Evolutionary conservation across 2,329 filamentous ascomycete genomes (phyloP), one percentile per base, ranked within the genome.

Genomic region (Phaeophleospora eucalypticola): DNA sequence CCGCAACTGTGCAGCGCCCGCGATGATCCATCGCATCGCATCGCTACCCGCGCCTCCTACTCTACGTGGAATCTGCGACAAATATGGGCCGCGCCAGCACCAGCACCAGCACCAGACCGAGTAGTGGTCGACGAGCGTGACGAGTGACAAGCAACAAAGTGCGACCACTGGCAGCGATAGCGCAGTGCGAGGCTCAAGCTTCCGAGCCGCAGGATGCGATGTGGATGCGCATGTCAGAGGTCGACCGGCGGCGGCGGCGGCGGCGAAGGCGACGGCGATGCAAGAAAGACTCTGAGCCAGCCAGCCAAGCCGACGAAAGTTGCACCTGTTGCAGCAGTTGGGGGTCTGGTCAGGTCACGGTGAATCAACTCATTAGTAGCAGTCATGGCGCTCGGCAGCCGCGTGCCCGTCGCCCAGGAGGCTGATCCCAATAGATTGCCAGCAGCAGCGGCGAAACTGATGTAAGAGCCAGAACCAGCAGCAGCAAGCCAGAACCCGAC

Each of bases 381-480:
- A 52, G 34, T 20, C 41, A 50, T 49, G 38, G 51, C 51, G 38
- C 50, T 48, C 44, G 43, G 24, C 24, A 29, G 24, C 24, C 24
- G 24, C 24, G 24, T 29, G 24, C 24, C 24, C 24, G 24, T 12
- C 24, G 24, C 24, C 24, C 24, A 29, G 24, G 24, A 50, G 51
- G 51, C 51, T 48, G 51, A 54, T 54, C 51, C 48, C 51, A 54
- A 54, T 51, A 51, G 42, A 40, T 46, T 29, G 24, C n/a, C n/a
- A n/a, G n/a, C 42, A 39, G 37, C 48, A 43, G 44, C 43, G 51
- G 45, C 47, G 46, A 45, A 24, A 45, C 43, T 48, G 51, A 53
- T 41, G 48, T 48, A 50, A 48, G 42, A 42, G 45, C 7, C 12
- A 29, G 12, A 12, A 29, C n/a, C n/a, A n/a, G n/a, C n/a, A n/a